Base-by-base conservation (phyloP, 106 monocot genomes). In the Allium cepa region DNA sequence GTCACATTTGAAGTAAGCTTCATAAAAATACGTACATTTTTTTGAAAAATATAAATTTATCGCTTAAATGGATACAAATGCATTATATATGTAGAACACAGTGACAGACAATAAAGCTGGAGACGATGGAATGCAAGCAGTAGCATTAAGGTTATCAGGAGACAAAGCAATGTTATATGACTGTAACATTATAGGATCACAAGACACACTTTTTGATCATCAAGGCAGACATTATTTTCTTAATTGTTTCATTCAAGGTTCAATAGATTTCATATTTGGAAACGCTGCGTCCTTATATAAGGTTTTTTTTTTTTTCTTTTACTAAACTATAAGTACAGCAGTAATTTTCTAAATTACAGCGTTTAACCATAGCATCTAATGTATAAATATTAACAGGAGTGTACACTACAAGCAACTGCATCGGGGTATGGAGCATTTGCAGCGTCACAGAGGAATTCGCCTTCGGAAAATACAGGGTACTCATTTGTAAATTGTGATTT, bases 221-320 rank as follows among this genome's bases (percentile, higher is more conserved):
- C 66, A 10, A 5, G 94, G 94, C 9, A 82, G 87, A 78, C 94
- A 94, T 53, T 87, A 74, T 57, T 85, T 90, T 82, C 75, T 57
- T 18, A 57, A 87, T 47, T 85, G 90, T 56, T 79, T 76, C 74
- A 90, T 94, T 68, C 82, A 85, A 62, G 94, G 94, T 18, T 87
- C 90, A 59, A 94, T 94, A 28, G 94, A 94, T 60, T 94, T 94
- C 77, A 85, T 94, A 18, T 94, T 94, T 22, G 94, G 94, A 11
- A 75, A 60, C 49, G 94, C 90, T 11, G 85, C 53, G 69, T 90
- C 94, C 12, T 94, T 94, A 16, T 94, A 90, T 69, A 71, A 92
- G 88, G 92, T 92, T 56, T 22, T 36, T 36, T 5, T 36, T 36
- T 4, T 36, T 1, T 36, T n/a, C n/a, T 36, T 5, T 36, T 36